These are phyloP conservation scores for Didymella pomorum DNA, from an alignment of 2,329 filamentous ascomycete genomes.

Conservation along the genomic window DNA sequence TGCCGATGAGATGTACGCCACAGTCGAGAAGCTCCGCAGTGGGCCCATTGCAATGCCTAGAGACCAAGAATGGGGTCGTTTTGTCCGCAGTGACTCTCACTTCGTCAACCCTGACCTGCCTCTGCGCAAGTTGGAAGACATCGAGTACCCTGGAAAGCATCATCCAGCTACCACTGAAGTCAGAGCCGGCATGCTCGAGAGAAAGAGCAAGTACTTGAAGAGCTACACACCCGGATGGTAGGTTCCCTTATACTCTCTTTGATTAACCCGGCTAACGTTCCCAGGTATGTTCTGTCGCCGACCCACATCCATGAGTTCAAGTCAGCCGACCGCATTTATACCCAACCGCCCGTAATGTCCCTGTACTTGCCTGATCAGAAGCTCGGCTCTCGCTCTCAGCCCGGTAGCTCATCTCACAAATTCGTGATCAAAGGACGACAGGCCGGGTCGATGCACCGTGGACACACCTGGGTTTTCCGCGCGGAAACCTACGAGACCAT, in stretches of 20 bases:
- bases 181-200: constrained; percentile 87
- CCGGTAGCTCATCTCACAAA: constrained; percentile 88
- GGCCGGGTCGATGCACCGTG: constrained; percentile 88
- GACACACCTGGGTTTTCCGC: constrained; percentile 73
- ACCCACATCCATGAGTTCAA: constrained; percentile 99
- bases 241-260: constrained; percentile 44
- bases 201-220: constrained; percentile 98
- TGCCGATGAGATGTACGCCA: constrained; percentile 78
- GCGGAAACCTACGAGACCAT: constrained; percentile 85
- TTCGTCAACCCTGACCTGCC: constrained; percentile 87
- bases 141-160: constrained; percentile 89
- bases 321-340: constrained; percentile 85
- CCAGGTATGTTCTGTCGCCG: constrained; percentile 91
- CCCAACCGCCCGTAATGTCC: constrained; percentile 92
- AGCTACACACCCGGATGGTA: constrained; percentile 96
- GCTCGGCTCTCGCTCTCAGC: constrained; percentile 86
- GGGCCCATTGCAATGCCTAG: constrained; percentile 94
- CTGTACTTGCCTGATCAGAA: constrained; percentile 95
- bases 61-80: constrained; percentile 87
- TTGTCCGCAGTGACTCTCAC: constrained; percentile 81
- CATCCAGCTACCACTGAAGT: constrained; percentile 86
- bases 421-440: constrained; percentile 98
- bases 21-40: constrained; percentile 80
- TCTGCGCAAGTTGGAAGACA: constrained; percentile 78
- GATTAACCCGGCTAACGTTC: constrained; percentile 18